A percentile compares a stretch with the other conserved stretches of the same genome.
These are phyloP conservation scores for Cladosporium sp. DNA, from an alignment of 2,329 filamentous ascomycete species.

Conservation along the genomic window DNA sequence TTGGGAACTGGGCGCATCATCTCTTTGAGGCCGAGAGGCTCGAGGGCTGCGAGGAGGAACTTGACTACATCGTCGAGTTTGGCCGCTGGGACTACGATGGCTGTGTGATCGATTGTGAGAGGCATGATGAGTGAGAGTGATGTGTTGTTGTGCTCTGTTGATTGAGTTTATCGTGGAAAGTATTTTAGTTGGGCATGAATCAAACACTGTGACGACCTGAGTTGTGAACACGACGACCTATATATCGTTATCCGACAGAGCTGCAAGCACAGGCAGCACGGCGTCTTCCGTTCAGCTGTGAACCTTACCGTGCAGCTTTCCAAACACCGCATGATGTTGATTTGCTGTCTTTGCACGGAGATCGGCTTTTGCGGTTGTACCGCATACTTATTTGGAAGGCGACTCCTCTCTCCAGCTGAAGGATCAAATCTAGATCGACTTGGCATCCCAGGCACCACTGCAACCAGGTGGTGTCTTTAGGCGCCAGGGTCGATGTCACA, in stretches of 20 bases:
- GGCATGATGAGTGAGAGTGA: neutral
- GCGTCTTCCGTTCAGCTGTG: neutral
- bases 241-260: neutral
- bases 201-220: neutral
- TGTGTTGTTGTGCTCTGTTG: neutral
- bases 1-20: conserved; percentile 16
- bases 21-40: conserved; percentile 15
- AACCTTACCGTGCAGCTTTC: neutral
- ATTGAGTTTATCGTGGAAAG: too few species aligned
- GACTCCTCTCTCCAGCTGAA: neutral
- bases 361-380: neutral
- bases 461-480: neutral
- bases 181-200: neutral
- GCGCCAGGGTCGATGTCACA: neutral
- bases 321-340: neutral
- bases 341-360: neutral
- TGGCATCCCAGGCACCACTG: neutral
- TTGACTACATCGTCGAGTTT: conserved; percentile 18
- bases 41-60: conserved; percentile 16
- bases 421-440: neutral
- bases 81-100: conserved; percentile 13
- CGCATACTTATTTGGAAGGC: neutral
- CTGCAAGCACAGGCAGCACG: neutral
- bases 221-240: neutral
- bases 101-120: conserved; percentile 20